A percentile compares a stretch with the other conserved stretches of the same genome.
These are phyloP conservation scores for Teratosphaeria nubilosa DNA, from an alignment of 2,329 filamentous ascomycete genomes.

Conservation along the genomic window DNA sequence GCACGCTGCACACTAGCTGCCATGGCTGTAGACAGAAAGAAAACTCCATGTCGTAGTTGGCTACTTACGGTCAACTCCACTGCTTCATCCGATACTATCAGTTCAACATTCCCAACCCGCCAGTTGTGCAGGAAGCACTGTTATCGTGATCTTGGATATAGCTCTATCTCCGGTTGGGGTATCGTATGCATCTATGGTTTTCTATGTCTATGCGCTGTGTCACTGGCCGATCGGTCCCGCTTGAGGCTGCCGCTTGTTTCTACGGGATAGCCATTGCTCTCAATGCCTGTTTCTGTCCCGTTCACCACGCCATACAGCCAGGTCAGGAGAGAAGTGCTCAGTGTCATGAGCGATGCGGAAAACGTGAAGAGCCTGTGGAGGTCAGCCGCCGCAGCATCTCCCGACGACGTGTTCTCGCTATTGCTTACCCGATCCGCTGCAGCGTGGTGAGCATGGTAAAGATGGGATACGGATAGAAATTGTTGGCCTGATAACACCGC, in stretches of 20 bases:
- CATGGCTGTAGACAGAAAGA: too few relatives aligned
- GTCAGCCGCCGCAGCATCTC: neutral
- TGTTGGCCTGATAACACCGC: slow-evolving; percentile 57
- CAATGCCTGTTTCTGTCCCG: slow-evolving; percentile 29
- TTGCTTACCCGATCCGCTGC: slow-evolving; percentile 47
- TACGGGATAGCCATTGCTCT: slow-evolving; percentile 5
- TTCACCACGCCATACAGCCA: slow-evolving; percentile 60
- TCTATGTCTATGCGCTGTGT: slow-evolving; percentile 11
- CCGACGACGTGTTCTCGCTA: neutral
- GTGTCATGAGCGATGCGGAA: slow-evolving; percentile 57
- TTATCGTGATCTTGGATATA: neutral
- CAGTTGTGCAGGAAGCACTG: neutral
- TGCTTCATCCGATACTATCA: too few relatives aligned
- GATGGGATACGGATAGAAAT: slow-evolving; percentile 76
- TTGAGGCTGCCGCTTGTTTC: neutral
- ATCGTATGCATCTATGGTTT: neutral
- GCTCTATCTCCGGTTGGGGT: neutral
- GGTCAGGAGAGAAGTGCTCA: slow-evolving; percentile 58
- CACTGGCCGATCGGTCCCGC: slow-evolving; percentile 3
- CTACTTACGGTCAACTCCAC: too few relatives aligned
- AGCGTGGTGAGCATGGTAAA: slow-evolving; percentile 58
- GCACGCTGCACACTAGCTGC: too few relatives aligned
- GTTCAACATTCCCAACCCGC: neutral
- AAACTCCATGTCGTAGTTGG: too few relatives aligned
- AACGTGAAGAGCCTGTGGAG: slow-evolving; percentile 32